Conservation (phyloP, 192 early-diverging fungal genomes). For the Backusella circina region DNA sequence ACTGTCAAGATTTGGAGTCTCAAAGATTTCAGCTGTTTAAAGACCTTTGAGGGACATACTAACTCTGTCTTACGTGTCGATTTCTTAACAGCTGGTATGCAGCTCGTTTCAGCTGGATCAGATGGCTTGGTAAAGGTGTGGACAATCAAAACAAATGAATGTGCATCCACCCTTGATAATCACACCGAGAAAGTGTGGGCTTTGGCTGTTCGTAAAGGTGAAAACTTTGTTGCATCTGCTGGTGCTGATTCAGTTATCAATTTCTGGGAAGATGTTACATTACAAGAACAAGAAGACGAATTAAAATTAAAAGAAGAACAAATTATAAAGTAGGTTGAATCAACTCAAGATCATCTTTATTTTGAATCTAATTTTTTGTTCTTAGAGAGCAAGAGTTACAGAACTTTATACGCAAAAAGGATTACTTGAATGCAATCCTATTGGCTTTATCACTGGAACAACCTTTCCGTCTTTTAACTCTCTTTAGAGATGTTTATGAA, state of each 20-base stretch:
- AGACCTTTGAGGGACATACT: slow-evolving; percentile 97
- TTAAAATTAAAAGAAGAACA: slow-evolving; percentile 69
- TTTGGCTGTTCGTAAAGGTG: slow-evolving; percentile 68
- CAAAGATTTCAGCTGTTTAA: slow-evolving; percentile 83
- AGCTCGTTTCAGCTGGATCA: slow-evolving; percentile 82
- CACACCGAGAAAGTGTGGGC: slow-evolving; percentile 98
- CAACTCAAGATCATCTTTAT: not conserved
- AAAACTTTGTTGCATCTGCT: slow-evolving; percentile 77
- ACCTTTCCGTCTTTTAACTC: slow-evolving; percentile 75
- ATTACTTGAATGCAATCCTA: slow-evolving; percentile 89
- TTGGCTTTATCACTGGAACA: slow-evolving; percentile 89
- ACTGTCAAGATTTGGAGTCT: slow-evolving; percentile 95
- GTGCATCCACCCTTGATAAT: slow-evolving; percentile 87
- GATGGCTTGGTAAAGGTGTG: slow-evolving; percentile 97
- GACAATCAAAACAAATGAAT: slow-evolving; percentile 90
- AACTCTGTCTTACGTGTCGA: slow-evolving; percentile 86
- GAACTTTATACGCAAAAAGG: slow-evolving; percentile 82
- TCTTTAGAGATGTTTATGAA: slow-evolving; percentile 63
- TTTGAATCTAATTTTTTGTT: not conserved
- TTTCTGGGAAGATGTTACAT: slow-evolving; percentile 92
- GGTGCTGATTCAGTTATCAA: slow-evolving; percentile 88
- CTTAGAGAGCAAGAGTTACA: slow-evolving; percentile 85
- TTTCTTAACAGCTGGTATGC: slow-evolving; percentile 85
- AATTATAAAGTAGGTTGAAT: slow-evolving; percentile 60
- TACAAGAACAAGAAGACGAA: slow-evolving; percentile 75